Conservation (phyloP, 306 rosid species). For the Cicer cuneatum region DNA sequence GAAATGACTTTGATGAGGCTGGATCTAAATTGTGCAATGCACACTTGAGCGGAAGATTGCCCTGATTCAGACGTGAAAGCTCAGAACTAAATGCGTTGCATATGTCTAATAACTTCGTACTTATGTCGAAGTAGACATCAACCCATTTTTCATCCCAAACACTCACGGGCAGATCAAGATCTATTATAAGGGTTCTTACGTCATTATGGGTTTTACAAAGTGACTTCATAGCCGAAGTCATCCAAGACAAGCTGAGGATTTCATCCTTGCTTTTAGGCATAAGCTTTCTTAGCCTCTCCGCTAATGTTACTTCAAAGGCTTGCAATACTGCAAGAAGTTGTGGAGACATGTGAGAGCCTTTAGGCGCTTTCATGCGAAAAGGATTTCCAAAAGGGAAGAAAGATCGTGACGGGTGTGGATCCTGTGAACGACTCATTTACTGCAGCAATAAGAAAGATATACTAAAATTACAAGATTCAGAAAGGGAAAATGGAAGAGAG, state of each 20-base stretch:
- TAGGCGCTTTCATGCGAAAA: conserved; percentile 63
- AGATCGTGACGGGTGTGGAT: conserved; percentile 64
- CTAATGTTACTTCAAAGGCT: conserved; percentile 70
- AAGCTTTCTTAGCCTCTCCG: conserved; percentile 67
- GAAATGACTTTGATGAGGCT: conserved; percentile 56
- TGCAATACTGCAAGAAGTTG: conserved; percentile 54
- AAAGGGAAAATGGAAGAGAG: background rate
- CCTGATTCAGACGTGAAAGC: conserved; percentile 77
- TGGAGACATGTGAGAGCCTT: conserved; percentile 67
- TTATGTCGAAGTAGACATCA: conserved; percentile 81
- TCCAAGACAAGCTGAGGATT: conserved; percentile 81
- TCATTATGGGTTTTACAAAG: conserved; percentile 69
- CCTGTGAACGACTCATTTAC: conserved; percentile 80
- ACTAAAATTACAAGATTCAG: background rate
- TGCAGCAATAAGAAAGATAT: conserved; percentile 41
- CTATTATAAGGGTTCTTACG: conserved; percentile 57
- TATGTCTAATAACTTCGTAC: conserved; percentile 76
- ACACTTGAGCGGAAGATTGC: conserved; percentile 65
- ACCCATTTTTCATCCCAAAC: conserved; percentile 91
- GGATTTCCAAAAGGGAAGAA: conserved; percentile 87
- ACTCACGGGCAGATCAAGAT: conserved; percentile 70
- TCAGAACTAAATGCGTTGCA: conserved; percentile 80
- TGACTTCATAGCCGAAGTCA: conserved; percentile 70
- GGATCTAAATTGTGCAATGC: conserved; percentile 67
- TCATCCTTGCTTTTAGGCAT: conserved; percentile 65